Percentiles rank a stretch among this genome's conserved stretches.
Conservation (phyloP, 495 filamentous ascomycete species). For the Cercophora sp. region DNA sequence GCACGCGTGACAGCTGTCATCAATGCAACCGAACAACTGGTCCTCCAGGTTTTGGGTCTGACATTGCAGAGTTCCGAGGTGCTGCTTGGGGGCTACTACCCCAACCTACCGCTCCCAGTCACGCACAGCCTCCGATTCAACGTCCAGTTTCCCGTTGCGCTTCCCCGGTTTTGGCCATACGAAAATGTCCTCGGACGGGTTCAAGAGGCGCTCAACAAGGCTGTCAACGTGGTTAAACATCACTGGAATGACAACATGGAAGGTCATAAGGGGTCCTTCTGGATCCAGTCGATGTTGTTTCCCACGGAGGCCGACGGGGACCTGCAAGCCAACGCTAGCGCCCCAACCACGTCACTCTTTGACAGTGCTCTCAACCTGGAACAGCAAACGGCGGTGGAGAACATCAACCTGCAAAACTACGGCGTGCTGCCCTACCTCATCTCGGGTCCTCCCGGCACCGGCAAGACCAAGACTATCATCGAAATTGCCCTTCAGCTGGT, state of each 20-base stretch:
- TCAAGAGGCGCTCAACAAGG: constrained; percentile 18
- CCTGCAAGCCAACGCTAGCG: constrained; percentile 36
- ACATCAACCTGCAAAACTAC: constrained; percentile 41
- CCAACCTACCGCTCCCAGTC: background rate
- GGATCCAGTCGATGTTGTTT: constrained; percentile 50
- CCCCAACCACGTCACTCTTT: constrained; percentile 30
- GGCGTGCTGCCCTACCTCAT: constrained; percentile 50
- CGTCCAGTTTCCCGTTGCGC: constrained; percentile 21
- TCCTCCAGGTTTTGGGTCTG: constrained; percentile 14
- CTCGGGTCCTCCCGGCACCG: constrained; percentile 52
- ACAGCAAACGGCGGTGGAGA: constrained; percentile 46
- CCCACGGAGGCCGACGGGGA: constrained; percentile 38
- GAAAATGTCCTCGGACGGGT: constrained; percentile 18
- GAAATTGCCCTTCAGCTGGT: constrained; percentile 41
- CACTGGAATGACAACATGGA: background rate
- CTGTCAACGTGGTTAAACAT: background rate
- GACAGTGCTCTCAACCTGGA: constrained; percentile 49
- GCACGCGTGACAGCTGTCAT: constrained; percentile 23
- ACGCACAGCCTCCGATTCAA: constrained; percentile 18
- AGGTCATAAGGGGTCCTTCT: constrained; percentile 15
- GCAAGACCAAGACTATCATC: constrained; percentile 54
- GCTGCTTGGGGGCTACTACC: background rate
- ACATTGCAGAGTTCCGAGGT: constrained; percentile 6
- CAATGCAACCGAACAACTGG: constrained; percentile 16
- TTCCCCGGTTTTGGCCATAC: constrained; percentile 20